Percentiles rank a stretch among this genome's conserved stretches.
phyloP scores from a whole-genome alignment of 163 green algal genomes.

The Chlamydomonas reinhardtii region DNA sequence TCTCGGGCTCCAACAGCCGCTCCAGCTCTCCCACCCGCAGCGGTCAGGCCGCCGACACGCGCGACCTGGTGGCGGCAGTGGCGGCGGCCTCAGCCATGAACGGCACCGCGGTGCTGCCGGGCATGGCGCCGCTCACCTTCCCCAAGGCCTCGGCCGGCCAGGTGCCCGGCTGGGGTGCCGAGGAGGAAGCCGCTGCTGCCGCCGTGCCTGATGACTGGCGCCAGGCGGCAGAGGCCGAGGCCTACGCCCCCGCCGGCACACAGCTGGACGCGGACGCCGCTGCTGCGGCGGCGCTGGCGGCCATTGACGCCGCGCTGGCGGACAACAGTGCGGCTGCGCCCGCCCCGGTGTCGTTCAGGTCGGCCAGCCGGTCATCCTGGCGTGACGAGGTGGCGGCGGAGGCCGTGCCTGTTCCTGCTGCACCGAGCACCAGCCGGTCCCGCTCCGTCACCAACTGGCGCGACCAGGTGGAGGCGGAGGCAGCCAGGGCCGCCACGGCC shows the following conservation, averaged over 20 bases:
- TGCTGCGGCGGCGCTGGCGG: not conserved
- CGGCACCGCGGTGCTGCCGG: not conserved
- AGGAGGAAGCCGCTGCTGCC: not conserved
- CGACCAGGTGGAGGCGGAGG: not conserved
- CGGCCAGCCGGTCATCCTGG: too few relatives aligned
- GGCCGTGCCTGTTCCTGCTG: too few relatives aligned
- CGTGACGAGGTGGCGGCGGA: too few relatives aligned
- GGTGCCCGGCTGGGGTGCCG: not conserved
- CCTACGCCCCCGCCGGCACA: not conserved
- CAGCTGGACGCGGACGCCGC: not conserved
- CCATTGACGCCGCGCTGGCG: not conserved
- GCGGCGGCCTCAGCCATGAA: slow-evolving; percentile 18
- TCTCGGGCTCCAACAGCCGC: not conserved
- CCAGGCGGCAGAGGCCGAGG: not conserved
- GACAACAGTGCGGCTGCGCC: too few relatives aligned
- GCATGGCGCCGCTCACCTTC: not conserved
- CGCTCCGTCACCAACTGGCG: not conserved
- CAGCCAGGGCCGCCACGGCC: too few relatives aligned
- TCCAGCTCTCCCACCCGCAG: not conserved
- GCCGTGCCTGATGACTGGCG: too few relatives aligned
- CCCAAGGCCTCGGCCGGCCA: slow-evolving; percentile 27
- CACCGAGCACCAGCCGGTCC: too few relatives aligned
- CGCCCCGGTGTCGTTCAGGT: too few relatives aligned
- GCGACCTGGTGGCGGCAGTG: slow-evolving; percentile 24
- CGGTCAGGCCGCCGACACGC: not conserved